A percentile compares a stretch with the other conserved stretches of the same genome.
Evolutionary conservation across 176 grass and related monocot genomes (phyloP).

Genomic region (Elaeis guineensis): DNA sequence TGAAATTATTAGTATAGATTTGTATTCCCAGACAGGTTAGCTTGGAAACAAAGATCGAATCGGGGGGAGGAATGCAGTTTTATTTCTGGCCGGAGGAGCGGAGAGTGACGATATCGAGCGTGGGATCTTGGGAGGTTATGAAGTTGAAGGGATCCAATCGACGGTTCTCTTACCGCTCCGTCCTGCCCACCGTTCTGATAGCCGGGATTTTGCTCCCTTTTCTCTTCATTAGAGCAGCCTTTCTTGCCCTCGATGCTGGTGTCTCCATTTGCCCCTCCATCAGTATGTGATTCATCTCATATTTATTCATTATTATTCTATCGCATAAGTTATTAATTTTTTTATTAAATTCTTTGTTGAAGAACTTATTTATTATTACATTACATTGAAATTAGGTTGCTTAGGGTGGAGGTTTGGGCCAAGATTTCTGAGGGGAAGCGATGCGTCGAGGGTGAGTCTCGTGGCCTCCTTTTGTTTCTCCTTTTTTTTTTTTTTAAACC

Average conservation of each 20-base stretch:
- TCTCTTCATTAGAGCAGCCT: constrained; percentile 53
- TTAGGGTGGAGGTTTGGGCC: constrained; percentile 52
- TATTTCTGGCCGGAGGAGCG: too few species aligned
- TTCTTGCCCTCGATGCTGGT: constrained; percentile 71
- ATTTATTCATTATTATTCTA: too few species aligned
- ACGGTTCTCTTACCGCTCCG: constrained; percentile 39
- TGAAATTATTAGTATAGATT: too few species aligned
- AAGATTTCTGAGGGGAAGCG: constrained; percentile 40
- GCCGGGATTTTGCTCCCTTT: constrained; percentile 55
- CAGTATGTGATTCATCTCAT: constrained; percentile 1
- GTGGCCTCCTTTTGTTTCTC: not conserved
- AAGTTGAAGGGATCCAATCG: not conserved
- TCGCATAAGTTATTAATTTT: too few species aligned
- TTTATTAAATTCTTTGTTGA: too few species aligned
- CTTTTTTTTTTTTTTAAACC: not conserved
- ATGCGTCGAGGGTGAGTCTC: constrained; percentile 60
- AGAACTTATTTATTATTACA: too few species aligned
- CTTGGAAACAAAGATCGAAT: too few species aligned
- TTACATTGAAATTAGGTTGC: constrained; percentile 41
- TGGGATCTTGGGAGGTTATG: constrained; percentile 22
- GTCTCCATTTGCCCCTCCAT: constrained; percentile 62
- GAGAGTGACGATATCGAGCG: too few species aligned
- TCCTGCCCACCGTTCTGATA: constrained; percentile 46
- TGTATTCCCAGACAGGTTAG: too few species aligned
- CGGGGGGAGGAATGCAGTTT: too few species aligned